Evolutionary conservation across 163 green algal genomes (phyloP).

Genomic region (Picocystis sp.): DNA sequence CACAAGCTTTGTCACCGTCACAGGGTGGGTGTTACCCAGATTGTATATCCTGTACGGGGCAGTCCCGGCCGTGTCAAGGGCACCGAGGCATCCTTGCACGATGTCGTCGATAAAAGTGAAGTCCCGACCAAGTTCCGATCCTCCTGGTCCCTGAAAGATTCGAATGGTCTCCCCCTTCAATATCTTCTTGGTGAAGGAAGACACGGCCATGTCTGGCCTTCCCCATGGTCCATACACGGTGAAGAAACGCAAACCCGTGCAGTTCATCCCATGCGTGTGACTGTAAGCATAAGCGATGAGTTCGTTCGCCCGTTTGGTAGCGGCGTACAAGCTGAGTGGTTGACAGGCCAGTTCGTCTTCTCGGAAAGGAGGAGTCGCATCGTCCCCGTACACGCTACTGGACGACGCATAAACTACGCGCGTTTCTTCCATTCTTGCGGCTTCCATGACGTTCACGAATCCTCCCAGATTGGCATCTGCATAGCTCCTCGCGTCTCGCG

Average conservation of each 20-base stretch:
- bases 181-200: constrained; percentile 6
- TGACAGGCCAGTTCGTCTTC: constrained; percentile 2
- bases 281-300: constrained; percentile 11
- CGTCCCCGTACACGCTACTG: constrained; percentile 6
- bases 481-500: constrained; percentile 1
- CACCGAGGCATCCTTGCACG: constrained; percentile 5
- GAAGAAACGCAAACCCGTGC: constrained; percentile 10
- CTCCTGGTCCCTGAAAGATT: constrained; percentile 3
- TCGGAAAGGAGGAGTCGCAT: background rate
- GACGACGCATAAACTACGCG: constrained; percentile 9
- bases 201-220: constrained; percentile 8
- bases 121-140: constrained; percentile 3
- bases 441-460: constrained; percentile 4
- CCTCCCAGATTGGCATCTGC: constrained; percentile 8
- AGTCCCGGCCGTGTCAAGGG: background rate
- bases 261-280: constrained; percentile 6
- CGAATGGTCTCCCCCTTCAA: constrained; percentile 5
- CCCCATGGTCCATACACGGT: constrained; percentile 8
- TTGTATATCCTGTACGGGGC: constrained; percentile 41
- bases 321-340: constrained; percentile 8
- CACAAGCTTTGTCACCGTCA: constrained; percentile 51
- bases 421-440: constrained; percentile 1
- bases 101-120: constrained; percentile 12
- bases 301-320: constrained; percentile 9
- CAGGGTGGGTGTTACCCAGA: constrained; percentile 59